Percentiles rank a stretch among this genome's conserved stretches.
Evolutionary conservation across 2,329 filamentous ascomycete genomes (phyloP).

Genomic region (Sporothrix globosa): DNA sequence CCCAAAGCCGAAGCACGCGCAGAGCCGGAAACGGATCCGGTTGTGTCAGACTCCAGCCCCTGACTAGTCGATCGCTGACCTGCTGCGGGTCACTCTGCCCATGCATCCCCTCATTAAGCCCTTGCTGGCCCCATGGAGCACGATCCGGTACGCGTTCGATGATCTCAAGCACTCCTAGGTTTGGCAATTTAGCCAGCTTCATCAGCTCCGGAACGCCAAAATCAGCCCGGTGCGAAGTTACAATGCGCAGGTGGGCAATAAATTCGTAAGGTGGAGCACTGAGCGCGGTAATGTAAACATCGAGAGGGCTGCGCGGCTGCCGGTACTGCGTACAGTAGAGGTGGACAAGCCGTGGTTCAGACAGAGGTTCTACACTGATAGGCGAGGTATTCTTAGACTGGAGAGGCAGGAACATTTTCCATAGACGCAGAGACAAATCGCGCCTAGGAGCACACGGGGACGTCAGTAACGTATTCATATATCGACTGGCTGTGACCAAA

Average conservation of each 20-base stretch:
- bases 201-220: slow-evolving; percentile 47
- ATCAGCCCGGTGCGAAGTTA: background rate
- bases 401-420: slow-evolving; percentile 28
- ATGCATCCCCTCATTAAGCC: background rate
- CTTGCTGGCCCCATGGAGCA: background rate
- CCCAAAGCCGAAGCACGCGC: slow-evolving; percentile 49
- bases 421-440: slow-evolving; percentile 24
- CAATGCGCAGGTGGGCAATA: slow-evolving; percentile 40
- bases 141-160: slow-evolving; percentile 43
- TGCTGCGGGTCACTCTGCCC: background rate
- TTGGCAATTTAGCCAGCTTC: slow-evolving; percentile 48
- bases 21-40: slow-evolving; percentile 52
- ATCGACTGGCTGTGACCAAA: background rate
- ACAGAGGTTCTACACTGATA: background rate
- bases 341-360: background rate
- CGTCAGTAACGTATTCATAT: slow-evolving; percentile 1
- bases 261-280: slow-evolving; percentile 38
- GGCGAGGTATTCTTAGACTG: background rate
- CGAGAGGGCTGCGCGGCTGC: slow-evolving; percentile 2
- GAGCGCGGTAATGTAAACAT: slow-evolving; percentile 26
- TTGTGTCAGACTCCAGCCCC: slow-evolving; percentile 49
- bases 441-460: background rate
- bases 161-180: slow-evolving; percentile 54
- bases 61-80: slow-evolving; percentile 52
- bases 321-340: slow-evolving; percentile 24